Base-by-base conservation (phyloP, 805 yeast genomes). In the Zygoascus flipseniorum region DNA sequence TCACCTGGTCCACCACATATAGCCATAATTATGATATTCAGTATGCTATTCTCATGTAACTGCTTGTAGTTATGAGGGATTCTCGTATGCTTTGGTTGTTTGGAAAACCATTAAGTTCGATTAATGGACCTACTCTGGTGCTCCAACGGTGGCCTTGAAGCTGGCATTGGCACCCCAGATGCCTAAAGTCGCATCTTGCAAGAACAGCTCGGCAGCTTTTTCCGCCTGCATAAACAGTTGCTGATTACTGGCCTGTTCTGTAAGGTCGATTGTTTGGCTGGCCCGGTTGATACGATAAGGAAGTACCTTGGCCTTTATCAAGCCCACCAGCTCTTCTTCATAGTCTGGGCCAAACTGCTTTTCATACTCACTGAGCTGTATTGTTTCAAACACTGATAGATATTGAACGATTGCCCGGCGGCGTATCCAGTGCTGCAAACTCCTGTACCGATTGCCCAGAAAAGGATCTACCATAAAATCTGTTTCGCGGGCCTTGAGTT, bases 321-420 rank as follows among this genome's bases (percentile, higher is more conserved):
- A 43, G n/a, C 35, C 28, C 13, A 26, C 45, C 46, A 54, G 46
- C 16, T 43, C 52, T n/a, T n/a, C 18, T 8, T 31, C 44, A 19
- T 18, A 10, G 16, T n/a, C 31, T 11, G 19, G 23, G n/a, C 45
- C 43, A 37, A 56, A 54, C 31, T 43, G 48, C 11, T 44, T 26
- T 9, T 49, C 51, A 51, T 54, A 51, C 13, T 31, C 43, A 1
- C 44, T 26, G 8, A 56, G 26, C 6, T 52, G 18, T 18, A 56
- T 43, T 5, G 23, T 41, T 16, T 31, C 43, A 43, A 44, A 54
- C 13, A 52, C 51, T 3, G 50, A 23, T 14, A 56, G 49, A 37
- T 51, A 56, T 43, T 56, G 55, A 28, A 31, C 19, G 31, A 52
- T 32, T 1, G 56, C 55, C n/a, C 56, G 43, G 13, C 20, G 26